Conservation (phyloP, 2,329 filamentous ascomycete genomes). For the Endoconidiophora polonica region DNA sequence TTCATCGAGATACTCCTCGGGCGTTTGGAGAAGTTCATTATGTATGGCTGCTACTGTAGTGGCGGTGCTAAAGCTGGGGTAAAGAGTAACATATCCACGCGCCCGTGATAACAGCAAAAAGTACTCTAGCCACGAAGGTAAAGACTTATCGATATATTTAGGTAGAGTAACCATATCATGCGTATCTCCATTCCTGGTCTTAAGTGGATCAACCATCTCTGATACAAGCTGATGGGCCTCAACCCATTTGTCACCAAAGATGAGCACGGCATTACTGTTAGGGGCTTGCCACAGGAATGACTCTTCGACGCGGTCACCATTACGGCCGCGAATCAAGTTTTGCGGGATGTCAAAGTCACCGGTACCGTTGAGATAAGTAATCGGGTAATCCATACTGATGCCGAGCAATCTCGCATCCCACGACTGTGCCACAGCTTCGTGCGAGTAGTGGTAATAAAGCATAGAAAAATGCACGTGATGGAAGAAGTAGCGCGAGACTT, state of each 20-base stretch:
- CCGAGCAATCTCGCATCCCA: slow-evolving; percentile 48
- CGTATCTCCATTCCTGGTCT: slow-evolving; percentile 28
- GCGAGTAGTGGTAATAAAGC: slow-evolving; percentile 62
- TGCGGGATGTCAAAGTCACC: slow-evolving; percentile 32
- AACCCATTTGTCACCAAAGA: slow-evolving; percentile 73
- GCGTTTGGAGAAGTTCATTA: slow-evolving; percentile 52
- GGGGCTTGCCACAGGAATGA: slow-evolving; percentile 77
- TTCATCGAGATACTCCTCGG: slow-evolving; percentile 45
- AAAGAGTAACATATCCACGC: slow-evolving; percentile 63
- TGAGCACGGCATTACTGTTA: slow-evolving; percentile 63
- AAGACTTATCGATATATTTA: slow-evolving; percentile 48
- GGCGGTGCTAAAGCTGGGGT: slow-evolving; percentile 45
- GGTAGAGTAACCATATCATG: slow-evolving; percentile 19
- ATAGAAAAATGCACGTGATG: slow-evolving; percentile 71
- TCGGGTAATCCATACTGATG: slow-evolving; percentile 62
- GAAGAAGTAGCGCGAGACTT: slow-evolving; percentile 67
- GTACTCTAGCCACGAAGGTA: slow-evolving; percentile 66
- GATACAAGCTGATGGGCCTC: slow-evolving; percentile 71
- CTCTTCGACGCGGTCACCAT: slow-evolving; percentile 16
- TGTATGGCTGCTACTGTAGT: slow-evolving; percentile 55
- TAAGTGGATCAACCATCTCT: slow-evolving; percentile 25
- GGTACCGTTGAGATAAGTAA: slow-evolving; percentile 43
- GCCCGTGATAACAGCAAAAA: slow-evolving; percentile 58
- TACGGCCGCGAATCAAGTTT: slow-evolving; percentile 19
- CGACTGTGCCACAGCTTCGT: slow-evolving; percentile 24